A percentile compares a stretch with the other conserved stretches of the same genome.
Conservation (phyloP, 768 basidiomycete species). For the Rhodotorula sphaerocarpa region DNA sequence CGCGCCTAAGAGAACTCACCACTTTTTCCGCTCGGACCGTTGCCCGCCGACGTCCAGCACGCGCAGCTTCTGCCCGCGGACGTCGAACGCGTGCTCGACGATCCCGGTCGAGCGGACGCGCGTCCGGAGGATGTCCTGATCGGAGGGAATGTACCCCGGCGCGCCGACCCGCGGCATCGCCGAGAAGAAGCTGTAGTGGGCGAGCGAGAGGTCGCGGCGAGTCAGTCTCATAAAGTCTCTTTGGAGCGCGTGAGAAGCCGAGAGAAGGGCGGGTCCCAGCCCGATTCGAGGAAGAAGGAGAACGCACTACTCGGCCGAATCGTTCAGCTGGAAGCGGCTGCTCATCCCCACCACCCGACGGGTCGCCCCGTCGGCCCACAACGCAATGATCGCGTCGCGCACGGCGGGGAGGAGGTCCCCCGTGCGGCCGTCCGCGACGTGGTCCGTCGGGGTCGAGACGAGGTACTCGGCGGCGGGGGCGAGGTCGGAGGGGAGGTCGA, state of each 20-base stretch:
- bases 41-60: conserved; percentile 86
- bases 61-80: conserved; percentile 49
- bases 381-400: conserved; percentile 1
- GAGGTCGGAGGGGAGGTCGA: neutral
- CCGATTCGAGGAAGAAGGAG: neutral
- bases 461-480: conserved; percentile 2
- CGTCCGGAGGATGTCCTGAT: conserved; percentile 87
- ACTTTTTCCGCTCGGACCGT: conserved; percentile 81
- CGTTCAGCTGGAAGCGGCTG: conserved; percentile 23
- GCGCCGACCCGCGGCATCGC: conserved; percentile 71
- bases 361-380: conserved; percentile 13
- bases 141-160: conserved; percentile 71
- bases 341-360: conserved; percentile 5
- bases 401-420: neutral
- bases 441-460: conserved; percentile 4
- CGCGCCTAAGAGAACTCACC: conserved; percentile 40
- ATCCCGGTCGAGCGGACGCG: conserved; percentile 96
- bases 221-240: no score
- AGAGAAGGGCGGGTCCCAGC: neutral
- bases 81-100: conserved; percentile 89
- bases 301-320: conserved; percentile 20
- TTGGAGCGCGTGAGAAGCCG: neutral
- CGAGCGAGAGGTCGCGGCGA: no score
- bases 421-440: neutral
- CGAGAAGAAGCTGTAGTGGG: conserved; percentile 40